Base-by-base conservation (phyloP, 805 yeast genomes). In the Teunomyces gatunensis region DNA sequence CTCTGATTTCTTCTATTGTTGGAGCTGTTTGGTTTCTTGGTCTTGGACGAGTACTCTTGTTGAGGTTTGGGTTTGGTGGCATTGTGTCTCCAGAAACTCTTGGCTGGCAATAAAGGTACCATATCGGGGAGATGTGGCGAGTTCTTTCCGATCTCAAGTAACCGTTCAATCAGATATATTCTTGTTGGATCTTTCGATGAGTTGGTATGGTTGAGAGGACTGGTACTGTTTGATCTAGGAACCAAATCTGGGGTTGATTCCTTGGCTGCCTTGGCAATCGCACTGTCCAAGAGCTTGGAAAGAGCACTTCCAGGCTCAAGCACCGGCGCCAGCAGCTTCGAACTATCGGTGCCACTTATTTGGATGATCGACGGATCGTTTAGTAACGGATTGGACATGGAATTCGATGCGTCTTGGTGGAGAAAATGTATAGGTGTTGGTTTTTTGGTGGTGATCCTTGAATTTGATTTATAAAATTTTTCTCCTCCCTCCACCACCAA, bases 71-170 rank as follows among this genome's bases (percentile, higher is more conserved):
- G 5, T 32, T 32, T 34, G 44, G 54, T 44, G 39, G 54, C 51
- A 51, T 66, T 68, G 45, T 71, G 57, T 49, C 78, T 70, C 78
- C 83, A 81, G 54, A 80, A 81, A 13, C 71, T 65, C 45, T 61
- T 65, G 32, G 68, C 76, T 3, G 85, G 84, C 51, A 79, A 65
- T 25, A 60, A 51, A 11, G 66, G 57, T 9, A n/a, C 21, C 32
- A 28, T 29, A 34, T 39, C 23, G 3, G 27, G 32, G n/a, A 39
- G 21, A 39, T 23, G 43, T 20, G 79, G 75, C 20, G 72, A 65
- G 3, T 63, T 55, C 11, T 37, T 25, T 44, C 65, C 62, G 46
- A 77, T 60, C 13, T 48, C 50, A 17, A 71, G 49, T 28, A 75
- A 58, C 30, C 34, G 47, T 33, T 64, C 68, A 29, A 68, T 56